These are phyloP conservation scores for Pichia sp. DNA, from an alignment of 1,139 yeast species.

Conservation along the genomic window DNA sequence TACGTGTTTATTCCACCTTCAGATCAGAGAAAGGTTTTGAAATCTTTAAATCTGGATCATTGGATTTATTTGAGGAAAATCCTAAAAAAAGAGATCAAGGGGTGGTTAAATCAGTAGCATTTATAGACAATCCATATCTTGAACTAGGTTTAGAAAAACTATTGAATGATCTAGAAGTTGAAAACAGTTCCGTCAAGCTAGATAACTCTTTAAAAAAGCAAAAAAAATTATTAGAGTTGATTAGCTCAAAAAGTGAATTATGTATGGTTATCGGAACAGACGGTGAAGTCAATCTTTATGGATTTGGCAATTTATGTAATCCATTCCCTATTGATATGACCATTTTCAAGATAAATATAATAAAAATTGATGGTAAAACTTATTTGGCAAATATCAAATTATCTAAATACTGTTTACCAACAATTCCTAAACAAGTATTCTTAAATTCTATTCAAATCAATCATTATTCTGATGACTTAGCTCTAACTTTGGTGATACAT, in stretches of 20 bases:
- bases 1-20: conserved; percentile 71
- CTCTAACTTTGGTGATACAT: conserved; percentile 42
- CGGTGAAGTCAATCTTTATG: conserved; percentile 43
- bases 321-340: conserved; percentile 36
- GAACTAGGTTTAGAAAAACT: conserved; percentile 35
- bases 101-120: conserved; percentile 36
- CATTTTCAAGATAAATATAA: conserved; percentile 10
- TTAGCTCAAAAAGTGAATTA: conserved; percentile 44
- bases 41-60: conserved; percentile 54
- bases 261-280: conserved; percentile 43
- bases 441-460: conserved; percentile 17
- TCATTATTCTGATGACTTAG: conserved; percentile 19
- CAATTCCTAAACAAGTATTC: conserved; percentile 9
- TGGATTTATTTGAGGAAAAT: conserved; percentile 37
- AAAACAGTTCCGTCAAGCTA: not conserved
- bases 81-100: conserved; percentile 21
- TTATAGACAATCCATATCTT: conserved; percentile 55
- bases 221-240: conserved; percentile 23
- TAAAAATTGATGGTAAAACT: conserved; percentile 9
- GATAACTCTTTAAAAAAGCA: conserved; percentile 21
- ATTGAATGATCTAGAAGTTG: conserved; percentile 21
- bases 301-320: conserved; percentile 46
- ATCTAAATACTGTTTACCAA: conserved; percentile 28
- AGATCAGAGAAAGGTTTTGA: conserved; percentile 54
- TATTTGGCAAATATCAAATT: conserved; percentile 17